phyloP scores from a whole-genome alignment of 2,329 filamentous ascomycete genomes.

The Nigrospora oryzae region DNA sequence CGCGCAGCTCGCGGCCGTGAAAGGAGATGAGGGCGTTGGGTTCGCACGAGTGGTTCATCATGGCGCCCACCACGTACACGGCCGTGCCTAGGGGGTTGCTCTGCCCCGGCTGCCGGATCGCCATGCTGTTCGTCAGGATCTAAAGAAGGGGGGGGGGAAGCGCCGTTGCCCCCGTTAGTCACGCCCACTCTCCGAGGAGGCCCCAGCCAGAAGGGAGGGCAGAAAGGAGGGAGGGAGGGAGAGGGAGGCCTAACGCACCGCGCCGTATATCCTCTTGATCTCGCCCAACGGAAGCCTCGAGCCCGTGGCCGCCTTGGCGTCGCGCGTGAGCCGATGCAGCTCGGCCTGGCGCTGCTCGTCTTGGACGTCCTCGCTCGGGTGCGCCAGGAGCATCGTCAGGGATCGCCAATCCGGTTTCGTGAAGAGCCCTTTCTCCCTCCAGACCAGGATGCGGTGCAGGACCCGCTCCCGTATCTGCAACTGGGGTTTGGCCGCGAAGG shows the following conservation, averaged over 20 bases:
- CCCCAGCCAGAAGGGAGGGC: slow-evolving; percentile 5
- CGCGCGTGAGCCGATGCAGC: neutral
- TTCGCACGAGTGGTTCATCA: slow-evolving; percentile 27
- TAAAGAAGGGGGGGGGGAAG: slow-evolving; percentile 1
- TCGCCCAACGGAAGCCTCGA: no score
- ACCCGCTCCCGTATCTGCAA: slow-evolving; percentile 10
- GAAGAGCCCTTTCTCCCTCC: slow-evolving; percentile 12
- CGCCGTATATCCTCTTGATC: slow-evolving; percentile 1
- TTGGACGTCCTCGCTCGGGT: slow-evolving; percentile 6
- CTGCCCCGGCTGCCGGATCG: slow-evolving; percentile 11
- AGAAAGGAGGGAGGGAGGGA: neutral
- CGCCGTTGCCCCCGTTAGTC: neutral
- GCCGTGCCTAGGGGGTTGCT: slow-evolving; percentile 14
- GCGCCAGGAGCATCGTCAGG: slow-evolving; percentile 12
- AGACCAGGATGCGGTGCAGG: slow-evolving; percentile 16
- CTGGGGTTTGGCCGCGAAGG: slow-evolving; percentile 9
- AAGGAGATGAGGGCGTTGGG: slow-evolving; percentile 24
- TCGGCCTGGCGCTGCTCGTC: no score
- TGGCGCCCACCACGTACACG: slow-evolving; percentile 19
- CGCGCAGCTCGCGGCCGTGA: slow-evolving; percentile 18
- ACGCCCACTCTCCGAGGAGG: slow-evolving; percentile 4
- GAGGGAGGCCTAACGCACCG: neutral
- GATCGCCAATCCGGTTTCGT: slow-evolving; percentile 6
- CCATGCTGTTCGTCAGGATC: slow-evolving; percentile 17
- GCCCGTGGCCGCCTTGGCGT: neutral